Evolutionary conservation across 345 rosid species (phyloP), one percentile per base, ranked within the genome.

Genomic region (Boechera stricta): DNA sequence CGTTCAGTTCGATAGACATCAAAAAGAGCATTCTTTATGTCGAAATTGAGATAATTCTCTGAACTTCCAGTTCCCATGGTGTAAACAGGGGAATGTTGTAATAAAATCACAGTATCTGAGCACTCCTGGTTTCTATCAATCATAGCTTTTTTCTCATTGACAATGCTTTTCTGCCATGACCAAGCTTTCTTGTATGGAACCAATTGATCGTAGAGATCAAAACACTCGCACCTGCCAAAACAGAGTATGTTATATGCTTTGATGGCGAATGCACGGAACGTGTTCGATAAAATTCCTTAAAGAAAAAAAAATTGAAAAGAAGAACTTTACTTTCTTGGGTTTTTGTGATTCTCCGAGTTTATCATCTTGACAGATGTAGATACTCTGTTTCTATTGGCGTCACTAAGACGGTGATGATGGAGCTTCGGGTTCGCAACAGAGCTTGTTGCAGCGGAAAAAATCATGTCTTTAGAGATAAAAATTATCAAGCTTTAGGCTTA

Each of bases 11-110:
- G 82, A 76, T 80, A 84, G 29, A 94, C 84, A 75, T 91, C 85
- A 6, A 80, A 87, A 75, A 92, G 94, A 80, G 93, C 86, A 44
- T 87, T 67, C 52, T 21, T 21, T 21, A 21, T 1, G 21, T 21
- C 21, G 21, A 21, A 21, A 21, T 21, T 21, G 21, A 21, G 85
- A 67, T 74, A 83, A 73, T 85, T 82, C 24, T 85, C 81, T 32
- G 90, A 87, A 60, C 96, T 86, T n/a, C 81, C 81, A 0, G 93
- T 80, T 42, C 98, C 97, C 89, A 91, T 59, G 8, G 96, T 94
- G 78, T 86, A 94, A 56, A 91, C 91, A 36, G 91, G 83, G 31
- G 36, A 16, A 21, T 21, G 24, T 21, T 21, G 24, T 21, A 21
- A 21, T 21, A 21, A 21, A 21, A 21, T 21, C 24, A 21, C 24